Evolutionary conservation across 2,329 filamentous ascomycete species (phyloP).

Genomic region (Ophiostoma australiae): DNA sequence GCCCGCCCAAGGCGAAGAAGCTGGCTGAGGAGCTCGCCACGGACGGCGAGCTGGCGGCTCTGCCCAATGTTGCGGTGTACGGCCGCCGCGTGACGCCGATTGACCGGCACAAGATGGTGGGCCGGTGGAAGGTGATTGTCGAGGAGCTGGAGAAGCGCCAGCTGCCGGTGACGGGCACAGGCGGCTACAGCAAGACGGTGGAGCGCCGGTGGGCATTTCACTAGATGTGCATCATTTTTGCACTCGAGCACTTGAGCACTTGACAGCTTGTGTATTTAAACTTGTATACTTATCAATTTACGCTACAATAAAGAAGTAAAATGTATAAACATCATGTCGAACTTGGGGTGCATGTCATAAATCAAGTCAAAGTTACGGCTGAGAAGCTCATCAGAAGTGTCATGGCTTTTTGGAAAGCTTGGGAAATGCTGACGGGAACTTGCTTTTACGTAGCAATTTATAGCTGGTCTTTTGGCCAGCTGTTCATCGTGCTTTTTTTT

Average conservation of each 20-base stretch:
- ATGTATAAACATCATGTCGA: background rate
- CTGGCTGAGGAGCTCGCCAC: conserved; percentile 56
- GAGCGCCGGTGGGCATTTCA: conserved; percentile 28
- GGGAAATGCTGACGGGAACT: too few relatives aligned
- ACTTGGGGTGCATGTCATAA: too few relatives aligned
- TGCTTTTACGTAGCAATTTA: too few relatives aligned
- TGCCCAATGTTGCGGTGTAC: conserved; percentile 68
- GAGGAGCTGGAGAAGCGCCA: conserved; percentile 33
- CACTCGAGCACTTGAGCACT: background rate
- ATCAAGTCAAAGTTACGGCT: too few relatives aligned
- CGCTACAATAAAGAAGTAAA: conserved; percentile 14
- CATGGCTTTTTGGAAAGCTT: too few relatives aligned
- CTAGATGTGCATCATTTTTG: background rate
- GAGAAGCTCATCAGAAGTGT: too few relatives aligned
- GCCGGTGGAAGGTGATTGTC: conserved; percentile 39
- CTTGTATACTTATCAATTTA: conserved; percentile 2
- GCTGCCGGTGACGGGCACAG: conserved; percentile 32
- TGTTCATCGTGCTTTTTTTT: too few relatives aligned
- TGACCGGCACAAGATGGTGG: conserved; percentile 59
- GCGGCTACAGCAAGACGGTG: conserved; percentile 26
- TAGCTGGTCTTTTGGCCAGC: too few relatives aligned
- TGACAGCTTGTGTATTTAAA: background rate
- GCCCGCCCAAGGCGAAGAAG: conserved; percentile 54
- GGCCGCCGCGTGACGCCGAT: conserved; percentile 61
- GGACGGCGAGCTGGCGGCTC: conserved; percentile 43